Conservation (phyloP, 129 eudicot species). For the Arctium minus region DNA sequence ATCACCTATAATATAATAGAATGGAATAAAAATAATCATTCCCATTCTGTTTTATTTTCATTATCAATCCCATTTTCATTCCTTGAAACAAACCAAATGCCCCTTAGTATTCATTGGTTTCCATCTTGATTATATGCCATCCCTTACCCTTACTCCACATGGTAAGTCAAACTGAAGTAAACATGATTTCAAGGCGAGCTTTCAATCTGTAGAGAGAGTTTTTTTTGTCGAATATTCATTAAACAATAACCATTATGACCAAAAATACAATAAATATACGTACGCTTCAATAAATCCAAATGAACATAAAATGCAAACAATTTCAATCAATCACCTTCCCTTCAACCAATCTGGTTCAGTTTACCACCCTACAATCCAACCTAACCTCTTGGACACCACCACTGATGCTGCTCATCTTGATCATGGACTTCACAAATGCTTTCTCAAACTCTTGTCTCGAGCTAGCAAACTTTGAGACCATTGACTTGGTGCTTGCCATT, state of each 20-base stretch:
- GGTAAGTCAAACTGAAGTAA: neutral
- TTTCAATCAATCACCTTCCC: neutral
- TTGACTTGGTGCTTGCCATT: conserved; percentile 17
- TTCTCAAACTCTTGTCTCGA: conserved; percentile 21
- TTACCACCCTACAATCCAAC: conserved; percentile 39
- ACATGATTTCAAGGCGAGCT: neutral
- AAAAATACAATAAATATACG: neutral
- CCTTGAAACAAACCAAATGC: too few relatives aligned
- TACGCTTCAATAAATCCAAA: neutral
- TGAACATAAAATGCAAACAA: conserved; percentile 1
- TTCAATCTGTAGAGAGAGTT: neutral
- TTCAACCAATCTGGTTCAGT: conserved; percentile 16
- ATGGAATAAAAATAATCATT: too few relatives aligned
- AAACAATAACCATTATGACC: neutral
- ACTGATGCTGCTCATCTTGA: conserved; percentile 73
- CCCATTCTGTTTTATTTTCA: too few relatives aligned
- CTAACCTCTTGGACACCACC: conserved; percentile 63
- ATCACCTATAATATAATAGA: too few relatives aligned
- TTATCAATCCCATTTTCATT: too few relatives aligned
- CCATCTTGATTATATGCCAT: too few relatives aligned
- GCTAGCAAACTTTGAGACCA: conserved; percentile 43
- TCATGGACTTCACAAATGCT: conserved; percentile 66
- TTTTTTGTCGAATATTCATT: neutral
- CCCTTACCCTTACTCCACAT: too few relatives aligned
- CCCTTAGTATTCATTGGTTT: too few relatives aligned